A percentile compares a stretch with the other conserved stretches of the same genome.
Evolutionary conservation across 495 filamentous ascomycete species (phyloP).

Genomic region (Chaetomium cochliodes): DNA sequence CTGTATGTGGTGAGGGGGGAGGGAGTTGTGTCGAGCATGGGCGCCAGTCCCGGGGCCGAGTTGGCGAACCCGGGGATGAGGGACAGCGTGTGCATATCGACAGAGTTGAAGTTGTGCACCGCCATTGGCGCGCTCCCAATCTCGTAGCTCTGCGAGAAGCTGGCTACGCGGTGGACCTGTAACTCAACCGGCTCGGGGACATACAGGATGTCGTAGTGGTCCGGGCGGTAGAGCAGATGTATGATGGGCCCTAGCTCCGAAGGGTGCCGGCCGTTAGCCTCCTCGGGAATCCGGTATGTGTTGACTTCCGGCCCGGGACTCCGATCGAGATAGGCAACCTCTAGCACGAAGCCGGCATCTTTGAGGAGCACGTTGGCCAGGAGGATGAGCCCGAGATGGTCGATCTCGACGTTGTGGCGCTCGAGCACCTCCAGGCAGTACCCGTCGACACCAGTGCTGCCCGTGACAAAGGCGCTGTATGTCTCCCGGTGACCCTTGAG

Average conservation of each 20-base stretch:
- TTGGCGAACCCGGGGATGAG: constrained; percentile 47
- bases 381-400: constrained; percentile 76
- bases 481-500: constrained; percentile 69
- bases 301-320: constrained; percentile 79
- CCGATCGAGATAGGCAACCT: constrained; percentile 89
- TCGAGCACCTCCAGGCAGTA: constrained; percentile 74
- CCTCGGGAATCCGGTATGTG: constrained; percentile 65
- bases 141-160: constrained; percentile 43
- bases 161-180: constrained; percentile 51
- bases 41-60: constrained; percentile 34
- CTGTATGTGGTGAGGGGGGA: constrained; percentile 39
- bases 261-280: constrained; percentile 50
- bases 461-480: constrained; percentile 68
- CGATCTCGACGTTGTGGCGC: constrained; percentile 76
- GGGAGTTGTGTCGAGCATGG: constrained; percentile 28
- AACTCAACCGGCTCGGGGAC: constrained; percentile 53
- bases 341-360: constrained; percentile 73
- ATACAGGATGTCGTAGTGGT: constrained; percentile 95
- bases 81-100: constrained; percentile 45
- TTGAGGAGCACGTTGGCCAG: constrained; percentile 78
- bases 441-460: constrained; percentile 55
- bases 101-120: constrained; percentile 37
- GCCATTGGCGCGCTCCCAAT: constrained; percentile 41
- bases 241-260: constrained; percentile 49
- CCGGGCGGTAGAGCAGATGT: constrained; percentile 59